Base-by-base conservation (phyloP, 2,329 filamentous ascomycete species). In the Aspergillus ibericus region DNA sequence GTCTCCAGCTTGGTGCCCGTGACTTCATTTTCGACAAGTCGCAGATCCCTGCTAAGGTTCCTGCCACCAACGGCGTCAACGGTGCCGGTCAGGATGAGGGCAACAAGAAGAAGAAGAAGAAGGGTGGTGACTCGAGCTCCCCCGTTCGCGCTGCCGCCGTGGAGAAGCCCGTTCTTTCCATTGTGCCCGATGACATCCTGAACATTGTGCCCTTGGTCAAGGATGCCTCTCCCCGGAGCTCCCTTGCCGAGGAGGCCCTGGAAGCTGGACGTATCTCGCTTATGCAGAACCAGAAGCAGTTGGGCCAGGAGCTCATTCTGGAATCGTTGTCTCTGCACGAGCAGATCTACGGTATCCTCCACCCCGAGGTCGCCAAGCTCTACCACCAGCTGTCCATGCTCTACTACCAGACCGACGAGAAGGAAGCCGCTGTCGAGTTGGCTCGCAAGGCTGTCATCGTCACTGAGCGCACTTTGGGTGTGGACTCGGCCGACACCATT, bases 331-430 rank as follows among this genome's bases (percentile, higher is more conserved):
- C 95, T 47, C 82, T 99, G 44, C 93, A 99, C 71, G 95, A 99
- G 81, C 95, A 99, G 77, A 98, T 99, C 66, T 99, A 99, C 70
- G 95, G 95, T 60, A 96, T 98, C 58, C 83, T 99, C 25, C 95
- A 99, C 73, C 93, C 95, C 1, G 95, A 99, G 78, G 93, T 98
- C 59, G 95, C 93, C 48, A 88, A 93, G 63, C 90, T 96, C 27
- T 99, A 99, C 81, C 93, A 96, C 77, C 92, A 90, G 53, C 79
- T 99, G 47, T 96, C 95, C 2, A 96, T 96, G 82, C 84, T 98
- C 56, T 97, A 97, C 80, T 98, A 96, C 77, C 91, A 96, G 75
- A 85, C 96, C n/a, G 95, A 98, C 55, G 95, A 99, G 80, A 98
- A 98, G 82, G 91, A 93, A 36, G 91, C 92, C 9, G 95, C 95